Evolutionary conservation across 1,284 basidiomycete genomes (phyloP).

Genomic region (Apiotrichum sp.): DNA sequence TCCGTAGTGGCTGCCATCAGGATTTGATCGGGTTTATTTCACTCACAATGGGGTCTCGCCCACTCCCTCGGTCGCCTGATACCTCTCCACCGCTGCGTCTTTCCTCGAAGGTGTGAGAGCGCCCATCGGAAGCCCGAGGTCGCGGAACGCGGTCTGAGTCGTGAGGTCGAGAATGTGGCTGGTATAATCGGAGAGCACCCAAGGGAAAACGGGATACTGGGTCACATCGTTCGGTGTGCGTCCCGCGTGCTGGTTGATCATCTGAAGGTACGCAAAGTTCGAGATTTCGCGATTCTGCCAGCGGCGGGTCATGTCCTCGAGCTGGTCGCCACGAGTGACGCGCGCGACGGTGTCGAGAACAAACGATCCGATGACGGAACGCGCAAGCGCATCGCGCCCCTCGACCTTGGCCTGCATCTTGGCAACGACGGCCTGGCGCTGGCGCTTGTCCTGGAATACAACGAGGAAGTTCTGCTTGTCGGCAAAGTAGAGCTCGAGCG

Average conservation of each 20-base stretch:
- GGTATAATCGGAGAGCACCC: conserved; percentile 80
- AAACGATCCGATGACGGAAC: conserved; percentile 42
- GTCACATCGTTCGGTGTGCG: conserved; percentile 88
- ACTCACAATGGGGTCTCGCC: conserved; percentile 68
- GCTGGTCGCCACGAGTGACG: conserved; percentile 41
- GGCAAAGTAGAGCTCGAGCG: conserved; percentile 85
- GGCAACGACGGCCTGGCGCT: conserved; percentile 60
- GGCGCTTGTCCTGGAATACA: conserved; percentile 66
- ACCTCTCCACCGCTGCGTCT: conserved; percentile 68
- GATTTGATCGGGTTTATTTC: background rate
- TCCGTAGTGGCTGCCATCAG: conserved; percentile 59
- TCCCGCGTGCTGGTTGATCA: conserved; percentile 82
- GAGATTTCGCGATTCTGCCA: conserved; percentile 86
- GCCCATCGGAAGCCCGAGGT: conserved; percentile 81
- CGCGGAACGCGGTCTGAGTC: conserved; percentile 60
- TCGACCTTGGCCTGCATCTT: conserved; percentile 51
- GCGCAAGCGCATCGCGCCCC: conserved; percentile 35
- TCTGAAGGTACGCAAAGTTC: conserved; percentile 79
- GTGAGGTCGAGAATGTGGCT: conserved; percentile 68
- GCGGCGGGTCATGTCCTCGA: conserved; percentile 51
- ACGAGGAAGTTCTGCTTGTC: conserved; percentile 76
- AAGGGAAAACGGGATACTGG: conserved; percentile 86
- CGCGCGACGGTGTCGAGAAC: conserved; percentile 45
- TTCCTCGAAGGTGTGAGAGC: conserved; percentile 68
- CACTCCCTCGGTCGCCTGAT: conserved; percentile 69